Conservation (phyloP, 345 rosid genomes). For the Capsella bursapastoris region DNA sequence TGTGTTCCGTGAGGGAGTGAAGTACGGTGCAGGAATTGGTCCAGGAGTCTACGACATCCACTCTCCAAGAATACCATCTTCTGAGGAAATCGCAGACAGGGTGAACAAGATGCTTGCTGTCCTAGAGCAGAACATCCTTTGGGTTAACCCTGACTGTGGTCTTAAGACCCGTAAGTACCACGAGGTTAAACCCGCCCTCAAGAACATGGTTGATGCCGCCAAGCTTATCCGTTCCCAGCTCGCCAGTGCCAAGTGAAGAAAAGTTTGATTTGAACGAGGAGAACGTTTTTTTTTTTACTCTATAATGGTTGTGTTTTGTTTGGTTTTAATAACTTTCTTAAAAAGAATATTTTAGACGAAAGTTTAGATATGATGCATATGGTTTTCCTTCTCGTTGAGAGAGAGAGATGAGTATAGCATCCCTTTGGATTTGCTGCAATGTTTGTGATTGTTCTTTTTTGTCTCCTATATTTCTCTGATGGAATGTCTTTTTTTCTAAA, state of each 20-base stretch:
- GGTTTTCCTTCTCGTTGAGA: constrained; percentile 28
- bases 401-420: constrained; percentile 20
- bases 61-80: constrained; percentile 97
- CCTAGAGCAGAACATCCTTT: constrained; percentile 89
- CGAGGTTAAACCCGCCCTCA: constrained; percentile 89
- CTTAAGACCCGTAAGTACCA: constrained; percentile 94
- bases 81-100: constrained; percentile 94
- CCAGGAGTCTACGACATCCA: constrained; percentile 98
- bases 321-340: constrained; percentile 24
- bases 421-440: constrained; percentile 29
- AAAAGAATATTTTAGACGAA: constrained; percentile 31
- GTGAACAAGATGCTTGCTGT: constrained; percentile 99
- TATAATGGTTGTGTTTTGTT: constrained; percentile 40
- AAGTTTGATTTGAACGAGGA: constrained; percentile 24
- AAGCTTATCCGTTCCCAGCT: constrained; percentile 92
- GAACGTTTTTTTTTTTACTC: constrained; percentile 2
- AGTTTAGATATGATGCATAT: constrained; percentile 39
- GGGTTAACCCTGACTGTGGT: constrained; percentile 99
- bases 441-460: constrained; percentile 19
- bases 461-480: constrained; percentile 18
- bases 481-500: constrained; percentile 36
- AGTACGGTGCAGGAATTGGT: constrained; percentile 97
- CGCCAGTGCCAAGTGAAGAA: constrained; percentile 83
- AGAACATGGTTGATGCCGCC: constrained; percentile 93
- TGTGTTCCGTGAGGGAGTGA: constrained; percentile 97